Percentiles rank a stretch among this genome's conserved stretches.
phyloP scores from a whole-genome alignment of 352 stramenopile species.

The Plasmopara viticola region DNA sequence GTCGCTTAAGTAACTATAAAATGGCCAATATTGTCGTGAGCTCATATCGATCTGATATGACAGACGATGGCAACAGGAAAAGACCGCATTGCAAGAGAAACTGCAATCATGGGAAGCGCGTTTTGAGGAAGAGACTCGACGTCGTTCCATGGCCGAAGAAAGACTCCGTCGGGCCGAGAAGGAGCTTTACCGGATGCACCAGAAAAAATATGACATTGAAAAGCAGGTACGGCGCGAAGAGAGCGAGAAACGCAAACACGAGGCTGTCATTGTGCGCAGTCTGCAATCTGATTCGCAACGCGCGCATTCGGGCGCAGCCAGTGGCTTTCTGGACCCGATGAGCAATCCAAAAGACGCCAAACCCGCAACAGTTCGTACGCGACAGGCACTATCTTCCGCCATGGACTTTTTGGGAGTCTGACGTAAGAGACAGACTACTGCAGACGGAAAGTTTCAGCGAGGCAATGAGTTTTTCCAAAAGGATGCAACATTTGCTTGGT shows the following conservation, averaged over 20 bases:
- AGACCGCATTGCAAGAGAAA: conserved; percentile 51
- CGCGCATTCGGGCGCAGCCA: conserved; percentile 26
- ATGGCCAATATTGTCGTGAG: not conserved
- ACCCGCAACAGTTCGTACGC: conserved; percentile 60
- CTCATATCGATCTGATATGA: conserved; percentile 9
- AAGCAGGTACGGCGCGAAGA: conserved; percentile 75
- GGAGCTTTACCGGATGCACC: conserved; percentile 86
- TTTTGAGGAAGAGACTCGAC: conserved; percentile 67
- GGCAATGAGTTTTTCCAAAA: conserved; percentile 7
- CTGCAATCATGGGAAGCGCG: conserved; percentile 62
- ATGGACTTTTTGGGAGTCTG: conserved; percentile 86
- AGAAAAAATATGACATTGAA: conserved; percentile 88
- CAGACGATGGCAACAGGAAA: conserved; percentile 68
- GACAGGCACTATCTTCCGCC: conserved; percentile 71
- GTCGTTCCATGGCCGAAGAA: conserved; percentile 68
- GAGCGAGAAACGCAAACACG: conserved; percentile 82
- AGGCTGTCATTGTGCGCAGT: conserved; percentile 75
- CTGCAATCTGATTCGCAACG: conserved; percentile 68
- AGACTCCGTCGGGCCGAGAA: conserved; percentile 76
- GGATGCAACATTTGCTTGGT: conserved; percentile 7
- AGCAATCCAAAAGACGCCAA: conserved; percentile 81
- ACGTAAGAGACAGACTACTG: conserved; percentile 4
- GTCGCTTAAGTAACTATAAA: conserved; percentile 3
- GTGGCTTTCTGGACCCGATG: conserved; percentile 53
- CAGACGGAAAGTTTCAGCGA: conserved; percentile 5